Base-by-base conservation (phyloP, 495 filamentous ascomycete genomes). In the Podospora pseudocomata region DNA sequence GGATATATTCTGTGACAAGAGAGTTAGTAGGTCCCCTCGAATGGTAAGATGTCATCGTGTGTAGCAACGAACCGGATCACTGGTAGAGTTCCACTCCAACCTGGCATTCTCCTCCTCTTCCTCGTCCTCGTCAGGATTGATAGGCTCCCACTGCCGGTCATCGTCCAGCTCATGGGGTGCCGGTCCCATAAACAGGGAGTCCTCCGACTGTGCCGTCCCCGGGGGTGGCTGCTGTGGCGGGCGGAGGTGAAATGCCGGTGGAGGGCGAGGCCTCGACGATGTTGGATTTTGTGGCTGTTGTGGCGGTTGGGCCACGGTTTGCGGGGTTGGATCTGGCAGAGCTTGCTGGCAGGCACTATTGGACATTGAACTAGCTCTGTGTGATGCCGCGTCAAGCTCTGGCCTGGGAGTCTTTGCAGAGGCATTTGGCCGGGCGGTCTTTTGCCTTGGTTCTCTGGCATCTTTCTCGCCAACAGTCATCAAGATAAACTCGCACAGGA, bases 381-480 rank as follows among this genome's bases (percentile, higher is more conserved):
- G 77, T 13, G 77, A 75, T 30, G 68, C 74, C 20, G 80, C 72
- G 55, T 82, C 81, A 11, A 83, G 73, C 19, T 75, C 73, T 15
- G 67, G 73, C 20, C 73, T 73, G 11, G 67, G 65, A 30, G 71
- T 69, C 26, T 74, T 54, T 30, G 72, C 76, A 19, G 74, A 65
- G 5, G 67, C 68, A 44, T 75, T 82, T 15, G 68, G 63, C 18
- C 74, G 75, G 5, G 73, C 65, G 65, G 75, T 81, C 68, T 83
- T 82, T 61, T 76, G 74, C 72, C 79, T 83, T 39, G 77, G 79
- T 18, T 71, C 71, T 9, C 76, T 70, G 63, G 76, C 78, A 39
- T 81, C 80, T 69, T 86, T 86, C 67, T 96, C 92, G n/a, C 93
- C 92, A 34, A 91, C 87, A 11, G 95, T 99, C 94, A 97, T 97